These are phyloP conservation scores for Leptographium lundbergii DNA, from an alignment of 2,329 filamentous ascomycete species.

Conservation along the genomic window DNA sequence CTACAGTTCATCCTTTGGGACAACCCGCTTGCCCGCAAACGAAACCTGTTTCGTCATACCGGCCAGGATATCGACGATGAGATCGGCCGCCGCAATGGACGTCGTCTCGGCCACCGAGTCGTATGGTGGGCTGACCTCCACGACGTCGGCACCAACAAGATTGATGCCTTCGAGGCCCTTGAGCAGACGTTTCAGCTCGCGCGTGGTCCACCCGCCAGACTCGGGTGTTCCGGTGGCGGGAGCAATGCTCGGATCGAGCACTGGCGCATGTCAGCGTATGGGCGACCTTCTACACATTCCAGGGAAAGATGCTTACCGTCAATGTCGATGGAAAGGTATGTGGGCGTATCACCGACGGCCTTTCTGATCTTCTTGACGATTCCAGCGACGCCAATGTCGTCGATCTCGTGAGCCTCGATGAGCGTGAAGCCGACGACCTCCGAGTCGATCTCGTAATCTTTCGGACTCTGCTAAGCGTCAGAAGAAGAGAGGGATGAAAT, in stretches of 20 bases:
- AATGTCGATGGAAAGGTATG: constrained; percentile 18
- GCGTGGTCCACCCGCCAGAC: constrained; percentile 79
- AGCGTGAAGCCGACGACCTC: constrained; percentile 76
- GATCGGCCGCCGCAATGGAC: constrained; percentile 6
- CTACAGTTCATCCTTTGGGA: constrained; percentile 5
- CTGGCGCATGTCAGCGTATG: constrained; percentile 1
- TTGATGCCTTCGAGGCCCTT: constrained; percentile 72
- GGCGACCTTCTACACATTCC: neutral
- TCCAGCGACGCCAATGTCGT: constrained; percentile 17
- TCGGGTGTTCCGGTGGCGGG: constrained; percentile 66
- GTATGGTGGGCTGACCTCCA: constrained; percentile 77
- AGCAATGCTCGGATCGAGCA: constrained; percentile 21
- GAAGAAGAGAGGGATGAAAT: neutral
- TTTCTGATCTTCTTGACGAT: constrained; percentile 4
- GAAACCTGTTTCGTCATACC: constrained; percentile 5
- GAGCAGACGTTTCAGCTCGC: constrained; percentile 73
- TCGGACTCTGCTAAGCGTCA: constrained; percentile 1
- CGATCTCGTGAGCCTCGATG: constrained; percentile 52
- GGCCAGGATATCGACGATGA: constrained; percentile 9
- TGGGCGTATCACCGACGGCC: constrained; percentile 28
- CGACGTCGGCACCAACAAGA: constrained; percentile 76
- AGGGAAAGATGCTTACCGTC: constrained; percentile 9
- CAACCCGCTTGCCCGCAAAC: neutral
- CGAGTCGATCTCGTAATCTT: constrained; percentile 55
- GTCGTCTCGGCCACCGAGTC: constrained; percentile 37